These are phyloP conservation scores for Trichoderma parareesei DNA, from an alignment of 495 filamentous ascomycete species.

Conservation along the genomic window DNA sequence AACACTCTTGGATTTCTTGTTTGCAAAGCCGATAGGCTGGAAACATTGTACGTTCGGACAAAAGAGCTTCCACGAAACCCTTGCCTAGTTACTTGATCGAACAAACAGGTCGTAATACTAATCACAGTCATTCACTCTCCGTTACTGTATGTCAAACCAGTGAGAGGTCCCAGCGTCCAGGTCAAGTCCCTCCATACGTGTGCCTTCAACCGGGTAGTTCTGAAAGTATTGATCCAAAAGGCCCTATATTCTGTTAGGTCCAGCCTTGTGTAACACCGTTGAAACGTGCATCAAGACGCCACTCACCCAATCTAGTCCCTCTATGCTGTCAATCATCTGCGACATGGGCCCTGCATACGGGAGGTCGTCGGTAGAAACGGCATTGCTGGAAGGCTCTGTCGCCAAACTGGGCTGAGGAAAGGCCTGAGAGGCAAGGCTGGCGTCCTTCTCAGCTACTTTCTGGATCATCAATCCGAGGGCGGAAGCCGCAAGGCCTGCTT, in stretches of 20 bases:
- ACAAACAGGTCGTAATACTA: too few species aligned
- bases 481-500: constrained; percentile 29
- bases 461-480: constrained; percentile 31
- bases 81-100: too few species aligned
- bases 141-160: background rate
- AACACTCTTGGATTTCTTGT: too few species aligned
- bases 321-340: constrained; percentile 26
- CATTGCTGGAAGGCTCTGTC: background rate
- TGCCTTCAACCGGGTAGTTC: background rate
- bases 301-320: constrained; percentile 18
- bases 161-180: background rate
- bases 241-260: background rate
- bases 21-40: too few species aligned
- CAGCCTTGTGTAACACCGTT: background rate
- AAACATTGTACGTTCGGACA: too few species aligned
- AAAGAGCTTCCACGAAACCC: too few species aligned
- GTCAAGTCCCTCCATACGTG: background rate
- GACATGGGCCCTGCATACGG: constrained; percentile 23
- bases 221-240: background rate
- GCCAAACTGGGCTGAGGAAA: background rate
- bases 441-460: constrained; percentile 19
- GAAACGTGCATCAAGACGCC: background rate
- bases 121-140: too few species aligned
- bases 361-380: constrained; percentile 9
- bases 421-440: background rate